These are phyloP conservation scores for Tulasnella sp. DNA, from an alignment of 768 basidiomycete genomes.

Conservation along the genomic window DNA sequence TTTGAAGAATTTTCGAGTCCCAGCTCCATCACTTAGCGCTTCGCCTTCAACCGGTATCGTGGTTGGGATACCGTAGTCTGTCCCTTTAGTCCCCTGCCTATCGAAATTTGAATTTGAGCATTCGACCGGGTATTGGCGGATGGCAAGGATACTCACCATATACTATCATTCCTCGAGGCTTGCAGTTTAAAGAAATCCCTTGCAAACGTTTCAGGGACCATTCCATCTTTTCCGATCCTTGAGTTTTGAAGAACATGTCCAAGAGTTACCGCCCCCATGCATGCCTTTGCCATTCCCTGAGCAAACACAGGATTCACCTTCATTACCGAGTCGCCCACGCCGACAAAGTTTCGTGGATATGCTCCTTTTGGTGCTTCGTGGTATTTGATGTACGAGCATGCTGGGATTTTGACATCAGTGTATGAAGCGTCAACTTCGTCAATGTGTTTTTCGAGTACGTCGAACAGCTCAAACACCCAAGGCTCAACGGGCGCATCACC, in stretches of 20 bases:
- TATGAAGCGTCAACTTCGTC: slow-evolving; percentile 10
- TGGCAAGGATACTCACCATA: too few species aligned
- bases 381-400: slow-evolving; percentile 23
- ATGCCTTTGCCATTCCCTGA: too few species aligned
- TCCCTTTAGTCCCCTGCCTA: neutral
- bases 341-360: slow-evolving; percentile 27
- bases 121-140: too few species aligned
- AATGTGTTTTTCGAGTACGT: slow-evolving; percentile 23
- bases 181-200: too few species aligned
- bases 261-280: too few species aligned
- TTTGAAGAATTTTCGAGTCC: neutral
- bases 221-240: too few species aligned
- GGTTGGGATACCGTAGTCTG: neutral
- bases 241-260: too few species aligned
- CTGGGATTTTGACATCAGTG: slow-evolving; percentile 17
- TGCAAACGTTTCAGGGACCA: too few species aligned
- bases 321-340: slow-evolving; percentile 29
- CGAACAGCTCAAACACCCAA: slow-evolving; percentile 23
- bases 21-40: neutral
- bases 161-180: too few species aligned
- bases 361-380: slow-evolving; percentile 19
- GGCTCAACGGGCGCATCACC: neutral
- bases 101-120: too few species aligned
- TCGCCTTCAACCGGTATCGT: neutral
- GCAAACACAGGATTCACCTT: slow-evolving; percentile 21